Base-by-base conservation (phyloP, 2,329 filamentous ascomycete genomes). In the Geoglossum cookeanum region DNA sequence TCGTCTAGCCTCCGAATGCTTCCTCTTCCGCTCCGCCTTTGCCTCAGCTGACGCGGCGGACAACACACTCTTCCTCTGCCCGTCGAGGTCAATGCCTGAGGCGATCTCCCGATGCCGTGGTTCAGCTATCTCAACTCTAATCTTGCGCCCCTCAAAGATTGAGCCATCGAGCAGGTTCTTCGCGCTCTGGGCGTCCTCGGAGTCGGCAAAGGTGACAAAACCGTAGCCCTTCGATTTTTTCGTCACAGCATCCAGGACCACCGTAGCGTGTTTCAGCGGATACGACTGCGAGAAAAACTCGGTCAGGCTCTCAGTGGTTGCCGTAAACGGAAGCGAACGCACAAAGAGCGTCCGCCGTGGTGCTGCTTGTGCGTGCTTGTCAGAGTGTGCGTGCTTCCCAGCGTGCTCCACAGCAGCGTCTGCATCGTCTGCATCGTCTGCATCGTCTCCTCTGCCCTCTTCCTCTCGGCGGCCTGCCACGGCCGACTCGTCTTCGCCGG, bases 131-230 rank as follows among this genome's bases (percentile, higher is more conserved):
- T 98, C 92, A 57, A 97, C 79, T 59, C 82, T 83, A 64, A 98
- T 82, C 61, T 85, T 87, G 64, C 84, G 82, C 22, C 90, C 91
- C 55, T 89, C 80, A 63, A 95, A 79, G 30, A 80, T 72, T 51
- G 84, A 77, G 60, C 87, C 86, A 69, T 95, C 81, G 66, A 96
- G 79, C 68, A 94, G 85, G 58, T 84, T 79, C 66, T 86, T 79
- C 17, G 92, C 94, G 61, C 83, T 79, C 62, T 83, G 74, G 11
- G 91, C 90, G 73, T 98, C 92, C 62, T 96, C 90, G 33, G 85
- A 79, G 67, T 98, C 92, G 64, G 90, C 87, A 65, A 98, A 92
- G 1, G 92, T 97, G 58, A 98, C 91, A 70, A 98, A 98, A 56
- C 92, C 92, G 69, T 89, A 98, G 17, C 92, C 91, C 67, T 87